These are phyloP conservation scores for Stachybotrys elegans DNA, from an alignment of 2,329 filamentous ascomycete species.

Conservation along the genomic window DNA sequence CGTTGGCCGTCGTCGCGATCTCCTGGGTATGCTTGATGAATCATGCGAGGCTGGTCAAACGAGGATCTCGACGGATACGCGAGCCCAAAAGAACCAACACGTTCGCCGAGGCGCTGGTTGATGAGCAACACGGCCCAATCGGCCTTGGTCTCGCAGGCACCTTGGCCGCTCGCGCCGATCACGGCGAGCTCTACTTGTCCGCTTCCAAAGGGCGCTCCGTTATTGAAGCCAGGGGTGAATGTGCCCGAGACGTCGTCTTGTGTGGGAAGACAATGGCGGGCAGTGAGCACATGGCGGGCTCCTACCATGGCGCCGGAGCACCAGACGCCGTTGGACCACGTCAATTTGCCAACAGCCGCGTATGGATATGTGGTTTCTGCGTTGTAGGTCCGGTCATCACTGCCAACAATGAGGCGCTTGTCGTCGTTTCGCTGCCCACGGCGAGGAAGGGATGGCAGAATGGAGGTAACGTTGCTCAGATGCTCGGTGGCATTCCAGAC, in stretches of 20 bases:
- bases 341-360: conserved; percentile 14
- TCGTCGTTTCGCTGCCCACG: too few species aligned
- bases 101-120: conserved; percentile 16
- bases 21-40: conserved; percentile 15
- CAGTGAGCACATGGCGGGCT: conserved; percentile 22
- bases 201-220: conserved; percentile 11
- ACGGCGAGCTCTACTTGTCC: not conserved
- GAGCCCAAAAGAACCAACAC: conserved; percentile 18
- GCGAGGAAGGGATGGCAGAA: too few species aligned
- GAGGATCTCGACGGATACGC: conserved; percentile 10
- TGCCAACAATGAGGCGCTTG: conserved; percentile 17
- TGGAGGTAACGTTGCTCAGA: too few species aligned
- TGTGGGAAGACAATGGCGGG: conserved; percentile 19
- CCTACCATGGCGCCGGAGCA: conserved; percentile 22
- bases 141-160: conserved; percentile 13
- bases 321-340: conserved; percentile 14
- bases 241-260: conserved; percentile 10
- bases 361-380: conserved; percentile 13
- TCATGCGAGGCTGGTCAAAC: conserved; percentile 11
- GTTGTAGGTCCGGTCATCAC: conserved; percentile 15
- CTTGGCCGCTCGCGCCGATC: not conserved
- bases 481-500: too few species aligned
- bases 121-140: conserved; percentile 23
- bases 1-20: conserved; percentile 11
- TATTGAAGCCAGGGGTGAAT: conserved; percentile 19